Percentiles rank a stretch among this genome's conserved stretches.
Evolutionary conservation across 2,329 filamentous ascomycete genomes (phyloP).

Genomic region (Ilyonectria sp.): DNA sequence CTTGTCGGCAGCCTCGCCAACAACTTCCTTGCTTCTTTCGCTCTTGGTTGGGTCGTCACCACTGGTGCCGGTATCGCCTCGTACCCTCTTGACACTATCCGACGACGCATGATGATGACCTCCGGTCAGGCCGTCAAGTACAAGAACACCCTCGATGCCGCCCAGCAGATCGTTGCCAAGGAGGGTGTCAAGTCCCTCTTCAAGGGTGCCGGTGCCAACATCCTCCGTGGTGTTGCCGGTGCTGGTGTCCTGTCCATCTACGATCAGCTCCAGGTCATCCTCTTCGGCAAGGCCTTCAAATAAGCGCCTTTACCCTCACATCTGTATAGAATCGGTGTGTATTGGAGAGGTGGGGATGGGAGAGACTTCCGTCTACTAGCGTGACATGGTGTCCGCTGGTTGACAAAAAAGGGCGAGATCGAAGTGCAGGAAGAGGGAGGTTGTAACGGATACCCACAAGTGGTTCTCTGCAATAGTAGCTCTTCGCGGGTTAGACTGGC

Average conservation of each 20-base stretch:
- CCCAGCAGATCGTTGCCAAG: conserved; percentile 95
- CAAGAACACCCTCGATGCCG: conserved; percentile 95
- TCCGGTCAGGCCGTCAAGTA: conserved; percentile 99
- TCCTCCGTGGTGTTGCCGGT: conserved; percentile 99
- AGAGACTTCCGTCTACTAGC: conserved; percentile 52
- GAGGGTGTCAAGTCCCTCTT: conserved; percentile 99
- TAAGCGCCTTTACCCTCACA: conserved; percentile 59
- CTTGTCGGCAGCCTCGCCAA: conserved; percentile 92
- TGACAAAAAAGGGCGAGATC: conserved; percentile 63
- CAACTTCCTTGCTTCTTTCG: conserved; percentile 99
- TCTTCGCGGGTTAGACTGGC: conserved; percentile 65
- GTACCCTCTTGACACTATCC: conserved; percentile 99
- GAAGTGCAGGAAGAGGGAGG: conserved; percentile 61
- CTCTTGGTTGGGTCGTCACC: conserved; percentile 98
- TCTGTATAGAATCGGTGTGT: conserved; percentile 59
- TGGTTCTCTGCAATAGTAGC: conserved; percentile 58
- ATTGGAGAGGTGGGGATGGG: conserved; percentile 49
- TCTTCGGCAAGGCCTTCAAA: conserved; percentile 99
- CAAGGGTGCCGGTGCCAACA: conserved; percentile 99
- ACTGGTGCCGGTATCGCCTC: conserved; percentile 99
- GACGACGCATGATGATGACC: conserved; percentile 99
- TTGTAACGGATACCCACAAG: conserved; percentile 57
- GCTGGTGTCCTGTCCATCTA: conserved; percentile 99
- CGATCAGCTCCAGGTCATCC: conserved; percentile 98
- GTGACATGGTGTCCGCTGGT: conserved; percentile 56